phyloP scores from a whole-genome alignment of 2,329 filamentous ascomycete species.

The Ceratocystis cubensis region DNA sequence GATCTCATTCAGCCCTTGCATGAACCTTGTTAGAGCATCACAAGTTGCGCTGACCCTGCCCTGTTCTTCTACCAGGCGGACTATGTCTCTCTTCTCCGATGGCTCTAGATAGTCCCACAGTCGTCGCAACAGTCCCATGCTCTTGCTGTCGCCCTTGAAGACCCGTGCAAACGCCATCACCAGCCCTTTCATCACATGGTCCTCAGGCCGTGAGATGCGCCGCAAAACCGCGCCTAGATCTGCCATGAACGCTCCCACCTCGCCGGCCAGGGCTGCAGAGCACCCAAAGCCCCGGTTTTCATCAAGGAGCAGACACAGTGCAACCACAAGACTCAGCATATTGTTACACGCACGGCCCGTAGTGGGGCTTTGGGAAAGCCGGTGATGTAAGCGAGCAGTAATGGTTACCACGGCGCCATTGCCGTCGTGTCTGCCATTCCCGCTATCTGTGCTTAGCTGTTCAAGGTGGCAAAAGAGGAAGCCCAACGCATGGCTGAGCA shows the following conservation, averaged over 20 bases:
- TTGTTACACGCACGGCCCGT: constrained; percentile 10
- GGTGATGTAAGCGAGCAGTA: constrained; percentile 10
- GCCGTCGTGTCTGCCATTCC: background rate
- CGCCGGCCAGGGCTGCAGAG: constrained; percentile 24
- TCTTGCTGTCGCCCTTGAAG: constrained; percentile 21
- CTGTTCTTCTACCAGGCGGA: background rate
- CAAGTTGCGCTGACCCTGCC: background rate
- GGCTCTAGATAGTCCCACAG: constrained; percentile 24
- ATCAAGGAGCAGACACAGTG: constrained; percentile 26
- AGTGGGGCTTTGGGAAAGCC: constrained; percentile 11
- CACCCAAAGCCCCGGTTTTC: constrained; percentile 26
- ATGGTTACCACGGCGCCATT: background rate
- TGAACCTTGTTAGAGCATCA: background rate
- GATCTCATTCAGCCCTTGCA: background rate
- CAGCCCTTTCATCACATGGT: constrained; percentile 21
- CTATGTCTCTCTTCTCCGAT: constrained; percentile 3
- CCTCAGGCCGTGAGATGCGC: constrained; percentile 16
- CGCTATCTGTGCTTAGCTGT: background rate
- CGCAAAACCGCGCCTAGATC: constrained; percentile 24
- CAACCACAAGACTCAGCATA: constrained; percentile 21
- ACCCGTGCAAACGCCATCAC: constrained; percentile 24
- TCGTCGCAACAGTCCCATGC: constrained; percentile 21
- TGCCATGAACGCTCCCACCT: constrained; percentile 25
- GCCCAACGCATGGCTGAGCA: constrained; percentile 1
- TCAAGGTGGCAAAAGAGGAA: constrained; percentile 14